phyloP scores from a whole-genome alignment of 2,329 filamentous ascomycete genomes.

The Colletotrichum costaricense region DNA sequence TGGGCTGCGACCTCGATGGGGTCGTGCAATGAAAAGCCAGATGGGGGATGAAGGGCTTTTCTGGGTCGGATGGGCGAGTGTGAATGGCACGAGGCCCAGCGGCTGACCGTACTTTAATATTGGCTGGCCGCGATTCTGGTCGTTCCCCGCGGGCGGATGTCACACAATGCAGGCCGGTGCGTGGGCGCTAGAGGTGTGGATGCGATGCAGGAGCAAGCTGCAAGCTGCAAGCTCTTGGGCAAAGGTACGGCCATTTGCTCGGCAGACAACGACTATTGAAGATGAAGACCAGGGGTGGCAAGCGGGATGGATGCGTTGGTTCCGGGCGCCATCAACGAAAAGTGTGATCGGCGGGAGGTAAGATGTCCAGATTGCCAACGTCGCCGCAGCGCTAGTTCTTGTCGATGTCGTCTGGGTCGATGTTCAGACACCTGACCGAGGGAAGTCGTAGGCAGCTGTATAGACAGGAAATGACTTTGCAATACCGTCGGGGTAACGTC shows the following conservation, averaged over 20 bases:
- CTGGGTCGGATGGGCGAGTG: constrained; percentile 37
- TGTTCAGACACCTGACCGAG: background rate
- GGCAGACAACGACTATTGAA: constrained; percentile 26
- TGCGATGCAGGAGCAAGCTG: constrained; percentile 32
- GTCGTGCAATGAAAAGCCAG: constrained; percentile 40
- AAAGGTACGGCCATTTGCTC: constrained; percentile 22
- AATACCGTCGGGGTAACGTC: background rate
- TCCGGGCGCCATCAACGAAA: background rate
- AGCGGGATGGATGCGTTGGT: constrained; percentile 40
- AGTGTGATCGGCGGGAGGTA: constrained; percentile 20
- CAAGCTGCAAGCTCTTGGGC: constrained; percentile 28
- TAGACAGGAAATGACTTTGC: background rate
- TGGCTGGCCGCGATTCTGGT: constrained; percentile 56
- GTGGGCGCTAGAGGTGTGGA: constrained; percentile 43
- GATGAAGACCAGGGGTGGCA: constrained; percentile 13
- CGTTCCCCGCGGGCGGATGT: constrained; percentile 53
- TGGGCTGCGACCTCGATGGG: constrained; percentile 21
- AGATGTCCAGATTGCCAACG: background rate
- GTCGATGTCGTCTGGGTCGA: background rate
- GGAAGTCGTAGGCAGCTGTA: constrained; percentile 4
- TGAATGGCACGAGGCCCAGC: constrained; percentile 49
- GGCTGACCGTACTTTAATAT: constrained; percentile 64
- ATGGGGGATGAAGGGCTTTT: constrained; percentile 33
- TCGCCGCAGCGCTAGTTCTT: constrained; percentile 6
- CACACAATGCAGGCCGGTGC: constrained; percentile 40